Base-by-base conservation (phyloP, 2,329 filamentous ascomycete genomes). In the Diaporthe eres region DNA sequence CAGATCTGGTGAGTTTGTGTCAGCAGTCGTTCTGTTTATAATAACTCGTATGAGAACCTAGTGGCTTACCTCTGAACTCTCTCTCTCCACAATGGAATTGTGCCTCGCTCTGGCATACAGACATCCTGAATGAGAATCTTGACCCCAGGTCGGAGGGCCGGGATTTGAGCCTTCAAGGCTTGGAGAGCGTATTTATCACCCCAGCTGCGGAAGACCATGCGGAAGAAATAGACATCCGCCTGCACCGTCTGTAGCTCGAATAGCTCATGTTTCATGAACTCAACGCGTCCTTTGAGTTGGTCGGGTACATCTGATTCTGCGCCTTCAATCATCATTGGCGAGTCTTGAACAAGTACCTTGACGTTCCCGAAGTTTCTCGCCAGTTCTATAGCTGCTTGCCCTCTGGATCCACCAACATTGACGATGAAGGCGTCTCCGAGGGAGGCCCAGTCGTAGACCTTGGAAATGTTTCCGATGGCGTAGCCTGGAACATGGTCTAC, bases 171-270 rank as follows among this genome's bases (percentile, higher is more conserved):
- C 70, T 79, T 80, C n/a, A 81, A 77, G 19, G 85, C 83, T 34
- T 77, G 78, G 34, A 80, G 65, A 2, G 78, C 78, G 51, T 84
- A 80, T 39, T 81, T 80, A 53, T 87, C 85, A 0, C 85, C 80
- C 85, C 86, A 88, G 79, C 87, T 84, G 76, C 88, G 86, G 10
- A 88, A 78, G 57, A 87, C 85, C 78, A 82, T 80, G 31, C 85
- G 84, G 72, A 87, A 49, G 51, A 70, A 31, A 31, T 75, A 77
- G 19, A 72, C 65, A 60, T 73, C 49, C 39, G 58, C 65, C 34
- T 25, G 12, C 3, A 55, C 47, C 25, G 73, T 42, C 47, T 75
- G 73, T 2, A 22, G 12, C 2, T 31, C 51, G 9, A 75, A 70
- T n/a, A 71, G 25, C 13, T 75, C 73, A 37, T 74, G 72, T 19